These are phyloP conservation scores for Leucosporidium yakuticum DNA, from an alignment of 768 basidiomycete species.

Conservation along the genomic window DNA sequence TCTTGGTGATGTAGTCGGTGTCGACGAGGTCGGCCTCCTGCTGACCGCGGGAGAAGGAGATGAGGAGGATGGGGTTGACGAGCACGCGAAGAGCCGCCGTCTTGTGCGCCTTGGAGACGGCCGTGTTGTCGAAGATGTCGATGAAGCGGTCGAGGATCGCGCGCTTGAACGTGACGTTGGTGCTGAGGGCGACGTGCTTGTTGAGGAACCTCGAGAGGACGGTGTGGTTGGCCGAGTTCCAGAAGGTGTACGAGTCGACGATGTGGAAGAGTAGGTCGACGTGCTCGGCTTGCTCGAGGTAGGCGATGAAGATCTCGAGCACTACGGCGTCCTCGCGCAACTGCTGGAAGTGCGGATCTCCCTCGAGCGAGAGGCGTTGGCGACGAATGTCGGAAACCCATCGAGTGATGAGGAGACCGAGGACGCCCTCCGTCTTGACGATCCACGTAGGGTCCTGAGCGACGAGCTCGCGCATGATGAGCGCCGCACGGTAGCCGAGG, in stretches of 20 bases:
- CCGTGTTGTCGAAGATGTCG: conserved; percentile 62
- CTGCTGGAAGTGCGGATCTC: conserved; percentile 36
- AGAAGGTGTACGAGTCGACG: conserved; percentile 69
- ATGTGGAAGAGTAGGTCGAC: conserved; percentile 86
- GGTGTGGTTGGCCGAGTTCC: conserved; percentile 73
- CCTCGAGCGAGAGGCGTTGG: conserved; percentile 29
- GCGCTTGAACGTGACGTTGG: conserved; percentile 61
- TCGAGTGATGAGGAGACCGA: conserved; percentile 28
- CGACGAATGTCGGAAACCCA: conserved; percentile 35
- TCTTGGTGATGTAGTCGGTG: conserved; percentile 59
- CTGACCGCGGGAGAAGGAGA: conserved; percentile 59
- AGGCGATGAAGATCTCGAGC: conserved; percentile 65
- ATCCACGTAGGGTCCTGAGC: conserved; percentile 66
- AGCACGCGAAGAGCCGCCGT: conserved; percentile 60
- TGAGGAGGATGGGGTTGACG: conserved; percentile 75
- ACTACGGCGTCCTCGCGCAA: conserved; percentile 53
- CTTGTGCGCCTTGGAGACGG: conserved; percentile 68
- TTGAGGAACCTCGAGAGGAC: conserved; percentile 78
- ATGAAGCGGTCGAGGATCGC: conserved; percentile 78
- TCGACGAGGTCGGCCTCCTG: conserved; percentile 59
- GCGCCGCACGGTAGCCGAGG: conserved; percentile 55
- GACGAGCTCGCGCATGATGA: conserved; percentile 70
- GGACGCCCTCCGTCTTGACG: conserved; percentile 52
- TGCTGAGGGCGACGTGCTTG: conserved; percentile 68
- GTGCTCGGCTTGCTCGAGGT: conserved; percentile 54